phyloP scores from a whole-genome alignment of 257 asterid species.

The Solanum boliviense region DNA sequence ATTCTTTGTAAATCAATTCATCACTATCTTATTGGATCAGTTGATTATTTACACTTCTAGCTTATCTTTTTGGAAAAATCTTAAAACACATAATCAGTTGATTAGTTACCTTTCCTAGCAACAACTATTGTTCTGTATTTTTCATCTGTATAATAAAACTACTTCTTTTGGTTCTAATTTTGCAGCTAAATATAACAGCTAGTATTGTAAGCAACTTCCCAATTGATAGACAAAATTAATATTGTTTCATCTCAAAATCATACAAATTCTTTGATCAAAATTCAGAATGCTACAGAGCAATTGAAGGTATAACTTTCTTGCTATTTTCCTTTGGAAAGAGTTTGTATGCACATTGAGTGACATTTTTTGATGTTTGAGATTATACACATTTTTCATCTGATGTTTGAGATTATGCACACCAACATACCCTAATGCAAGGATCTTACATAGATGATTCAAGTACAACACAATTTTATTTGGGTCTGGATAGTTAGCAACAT shows the following conservation, averaged over 20 bases:
- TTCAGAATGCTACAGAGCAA: slow-evolving; percentile 19
- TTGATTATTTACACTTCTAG: no score
- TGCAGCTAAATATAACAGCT: no score
- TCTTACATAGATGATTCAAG: background rate
- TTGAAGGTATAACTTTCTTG: slow-evolving; percentile 34
- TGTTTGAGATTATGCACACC: no score
- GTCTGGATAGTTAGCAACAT: background rate
- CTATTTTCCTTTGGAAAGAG: background rate
- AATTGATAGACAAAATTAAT: slow-evolving; percentile 5
- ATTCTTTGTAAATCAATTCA: background rate
- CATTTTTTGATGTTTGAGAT: background rate
- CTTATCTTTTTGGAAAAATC: background rate
- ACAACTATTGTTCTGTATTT: background rate
- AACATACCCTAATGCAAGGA: background rate
- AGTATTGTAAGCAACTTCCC: slow-evolving; percentile 15
- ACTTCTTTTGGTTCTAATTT: no score
- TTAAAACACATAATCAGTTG: background rate
- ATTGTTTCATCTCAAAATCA: slow-evolving; percentile 14
- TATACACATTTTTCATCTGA: background rate
- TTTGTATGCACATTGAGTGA: background rate
- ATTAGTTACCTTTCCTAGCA: background rate
- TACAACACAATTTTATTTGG: background rate
- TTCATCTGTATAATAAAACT: background rate
- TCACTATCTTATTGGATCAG: background rate
- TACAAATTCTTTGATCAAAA: slow-evolving; percentile 1